Base-by-base conservation (phyloP, 2,329 filamentous ascomycete species). In the Fusarium compactum region DNA sequence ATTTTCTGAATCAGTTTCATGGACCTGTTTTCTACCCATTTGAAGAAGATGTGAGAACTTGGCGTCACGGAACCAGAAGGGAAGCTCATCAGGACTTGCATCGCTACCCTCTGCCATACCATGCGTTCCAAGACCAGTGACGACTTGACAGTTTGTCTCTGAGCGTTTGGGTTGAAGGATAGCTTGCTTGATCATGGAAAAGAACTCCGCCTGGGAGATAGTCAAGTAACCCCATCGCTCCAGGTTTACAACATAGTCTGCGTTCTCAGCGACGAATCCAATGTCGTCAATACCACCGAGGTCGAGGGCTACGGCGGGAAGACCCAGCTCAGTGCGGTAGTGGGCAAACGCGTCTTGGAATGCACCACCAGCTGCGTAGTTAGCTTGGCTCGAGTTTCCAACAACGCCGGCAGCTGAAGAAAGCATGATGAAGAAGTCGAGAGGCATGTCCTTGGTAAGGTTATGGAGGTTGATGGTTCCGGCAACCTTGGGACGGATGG, bases 371-470 rank as follows among this genome's bases (percentile, higher is more conserved):
- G 57, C 57, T 20, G 57, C 40, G 5, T 59, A 53, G 40, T 59
- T 53, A 41, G 38, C 47, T 40, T 59, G 47, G 16, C 47, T 59
- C 4, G 46, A 53, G 30, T 59, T 53, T 11, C 57, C 38, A 20
- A 59, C 47, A 12, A 59, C 48, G 0, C 47, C 57, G 1, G 40
- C 48, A 8, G 48, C 48, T 4, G 57, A 59, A 5, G 47, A 59
- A 6, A 59, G 41, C 57, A 59, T 59, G 24, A 59, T 53, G 30
- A 59, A 59, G 24, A 59, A 59, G 41, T 59, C 57, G 9, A 53
- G 47, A 11, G 55, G 46, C 27, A 44, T 51, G 4, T 22, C 10
- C n/a, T 53, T 45, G 6, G 48, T 53, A 10, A 59, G 29, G 16
- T 38, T 47, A 8, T 57, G 54, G 24, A 57, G 34, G 46, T 51